These are phyloP conservation scores for Diaporthe helianthi DNA, from an alignment of 2,329 filamentous ascomycete species.

Conservation along the genomic window DNA sequence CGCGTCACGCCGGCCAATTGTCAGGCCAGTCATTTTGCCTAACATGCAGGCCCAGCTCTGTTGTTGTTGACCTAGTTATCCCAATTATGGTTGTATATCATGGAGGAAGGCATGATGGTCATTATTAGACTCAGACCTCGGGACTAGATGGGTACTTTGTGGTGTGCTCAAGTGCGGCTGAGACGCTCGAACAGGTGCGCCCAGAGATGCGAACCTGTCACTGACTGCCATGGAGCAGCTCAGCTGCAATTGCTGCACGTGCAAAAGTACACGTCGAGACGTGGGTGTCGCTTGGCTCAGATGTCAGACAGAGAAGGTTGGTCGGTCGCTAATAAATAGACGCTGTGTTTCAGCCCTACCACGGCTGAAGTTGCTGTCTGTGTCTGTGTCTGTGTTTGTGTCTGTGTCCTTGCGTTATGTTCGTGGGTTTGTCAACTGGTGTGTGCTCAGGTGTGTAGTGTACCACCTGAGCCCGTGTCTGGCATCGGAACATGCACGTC, in stretches of 20 bases:
- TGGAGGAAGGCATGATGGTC: no score
- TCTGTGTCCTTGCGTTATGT: background rate
- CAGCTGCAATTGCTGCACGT: slow-evolving; percentile 4
- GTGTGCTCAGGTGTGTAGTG: background rate
- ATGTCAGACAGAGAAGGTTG: background rate
- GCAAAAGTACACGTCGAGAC: background rate
- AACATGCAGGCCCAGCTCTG: background rate
- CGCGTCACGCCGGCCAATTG: slow-evolving; percentile 1
- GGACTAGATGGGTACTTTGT: background rate
- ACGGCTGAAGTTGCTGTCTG: no score
- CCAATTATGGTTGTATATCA: no score
- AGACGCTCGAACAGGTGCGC: background rate
- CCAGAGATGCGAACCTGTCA: slow-evolving; percentile 12
- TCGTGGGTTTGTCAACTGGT: no score
- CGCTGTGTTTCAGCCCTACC: slow-evolving; percentile 7
- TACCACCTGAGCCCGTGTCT: background rate
- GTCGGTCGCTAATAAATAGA: background rate
- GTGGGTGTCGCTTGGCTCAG: background rate
- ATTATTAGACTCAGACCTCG: background rate
- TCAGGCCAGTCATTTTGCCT: background rate
- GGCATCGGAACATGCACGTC: background rate
- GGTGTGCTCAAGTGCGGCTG: slow-evolving; percentile 13
- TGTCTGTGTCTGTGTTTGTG: background rate
- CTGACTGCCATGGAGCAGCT: background rate
- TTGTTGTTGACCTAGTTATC: background rate